Conservation (phyloP, 192 early-diverging fungal genomes). For the Backusella tarrabulga region DNA sequence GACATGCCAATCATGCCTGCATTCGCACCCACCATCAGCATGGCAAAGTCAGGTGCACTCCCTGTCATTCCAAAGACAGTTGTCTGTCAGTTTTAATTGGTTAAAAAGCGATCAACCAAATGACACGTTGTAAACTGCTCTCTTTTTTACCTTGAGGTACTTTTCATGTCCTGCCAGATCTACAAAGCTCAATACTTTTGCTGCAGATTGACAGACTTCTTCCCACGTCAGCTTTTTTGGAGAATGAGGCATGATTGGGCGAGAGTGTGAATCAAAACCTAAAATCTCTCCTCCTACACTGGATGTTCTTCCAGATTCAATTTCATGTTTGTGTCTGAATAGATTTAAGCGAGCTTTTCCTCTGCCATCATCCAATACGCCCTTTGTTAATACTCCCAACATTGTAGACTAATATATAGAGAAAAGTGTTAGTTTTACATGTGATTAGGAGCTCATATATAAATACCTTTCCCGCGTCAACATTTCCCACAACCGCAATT, state of each 20-base stretch:
- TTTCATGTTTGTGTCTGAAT: constrained; percentile 88
- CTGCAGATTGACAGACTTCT: constrained; percentile 70
- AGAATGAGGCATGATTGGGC: constrained; percentile 41
- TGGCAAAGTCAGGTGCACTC: constrained; percentile 86
- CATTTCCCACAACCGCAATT: constrained; percentile 89
- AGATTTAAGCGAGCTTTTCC: constrained; percentile 88
- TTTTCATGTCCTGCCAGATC: constrained; percentile 92
- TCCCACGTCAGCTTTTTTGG: constrained; percentile 79
- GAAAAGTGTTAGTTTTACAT: too few species aligned
- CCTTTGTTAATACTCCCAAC: constrained; percentile 89
- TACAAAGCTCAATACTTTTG: constrained; percentile 72
- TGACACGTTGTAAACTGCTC: not conserved
- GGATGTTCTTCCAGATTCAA: constrained; percentile 87
- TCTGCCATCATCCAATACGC: constrained; percentile 88
- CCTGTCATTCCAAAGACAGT: constrained; percentile 96
- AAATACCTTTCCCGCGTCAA: constrained; percentile 73
- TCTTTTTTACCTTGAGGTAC: constrained; percentile 69
- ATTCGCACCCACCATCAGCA: constrained; percentile 86
- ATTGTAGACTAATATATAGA: constrained; percentile 60
- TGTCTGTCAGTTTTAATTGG: constrained; percentile 44
- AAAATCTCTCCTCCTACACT: constrained; percentile 89
- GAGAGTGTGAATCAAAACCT: constrained; percentile 77
- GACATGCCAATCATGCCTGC: constrained; percentile 93
- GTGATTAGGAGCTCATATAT: not conserved
- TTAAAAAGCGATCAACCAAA: not conserved